Base-by-base conservation (phyloP, 352 stramenopile species). In the Ophiocytium majus region DNA sequence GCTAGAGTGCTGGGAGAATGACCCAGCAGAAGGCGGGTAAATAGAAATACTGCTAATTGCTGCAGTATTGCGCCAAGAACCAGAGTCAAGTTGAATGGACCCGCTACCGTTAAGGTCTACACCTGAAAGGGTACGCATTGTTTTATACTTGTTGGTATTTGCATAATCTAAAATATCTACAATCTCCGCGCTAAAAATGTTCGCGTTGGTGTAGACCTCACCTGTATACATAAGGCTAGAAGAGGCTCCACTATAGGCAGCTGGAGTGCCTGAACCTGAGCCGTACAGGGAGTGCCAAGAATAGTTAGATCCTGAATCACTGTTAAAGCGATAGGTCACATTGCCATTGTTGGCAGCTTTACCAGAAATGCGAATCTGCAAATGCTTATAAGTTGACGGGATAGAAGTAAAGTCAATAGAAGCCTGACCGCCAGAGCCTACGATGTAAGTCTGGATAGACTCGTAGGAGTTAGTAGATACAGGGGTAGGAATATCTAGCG, bases 81-180 rank as follows among this genome's bases (percentile, higher is more conserved):
- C 57, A 23, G 57, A 71, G 28, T 23, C 28, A 23, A 71, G 28
- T 71, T 28, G 19, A 28, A 71, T 23, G 19, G 19, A 23, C 19
- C 57, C 57, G 57, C 57, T 71, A 71, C 57, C 57, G 28, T 71
- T 71, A 71, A 71, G 28, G 57, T 71, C 57, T 23, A 23, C 57
- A 28, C 57, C 57, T 71, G 57, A 23, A 23, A 71, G 28, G 57
- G 57, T 28, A 23, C 57, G 57, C 19, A 28, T 71, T 23, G 57
- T 71, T 28, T 71, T 71, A 71, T 71, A 71, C 28, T 71, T 71
- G 28, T 23, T 23, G 28, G 57, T 71, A 71, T 71, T 71, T 71
- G 57, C 57, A 71, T 71, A 71, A 28, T 71, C 57, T 23, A 71
- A 28, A 23, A 71, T 23, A 28, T 71, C 57, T 23, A 71, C 28